Evolutionary conservation across 208 protist genomes (phyloP), one percentile per base, ranked within the genome.

Genomic region (Vickermania ingenoplastis): DNA sequence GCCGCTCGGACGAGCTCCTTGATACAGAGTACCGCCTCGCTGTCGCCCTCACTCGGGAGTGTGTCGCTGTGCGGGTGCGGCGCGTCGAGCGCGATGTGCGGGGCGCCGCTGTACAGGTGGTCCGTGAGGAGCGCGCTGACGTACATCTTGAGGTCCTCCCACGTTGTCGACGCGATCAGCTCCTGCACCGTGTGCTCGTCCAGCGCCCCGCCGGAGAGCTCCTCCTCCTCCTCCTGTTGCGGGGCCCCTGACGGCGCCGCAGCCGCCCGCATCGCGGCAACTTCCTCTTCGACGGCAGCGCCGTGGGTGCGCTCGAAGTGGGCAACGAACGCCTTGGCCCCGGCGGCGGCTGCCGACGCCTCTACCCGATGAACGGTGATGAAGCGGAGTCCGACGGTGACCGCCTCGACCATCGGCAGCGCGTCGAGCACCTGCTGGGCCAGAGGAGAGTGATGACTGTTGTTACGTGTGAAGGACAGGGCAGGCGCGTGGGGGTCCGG

Each of bases 371-470:
- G 69, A 53, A 95, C 85, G 22, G 88, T 95, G 48, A 95, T 72
- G 61, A 95, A 95, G 31, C 61, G 54, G 4, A 24, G 21, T 3
- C 84, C 85, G 26, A 95, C 71, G 0, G 88, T 92, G 14, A 95
- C 88, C 67, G 92, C 88, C 75, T 95, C 81, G 48, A 95, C 81
- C 84, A 92, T 92, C 5, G 88, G 88, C 41, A 95, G 64, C 17
- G 72, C 67, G 17, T 70, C 54, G 23, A 95, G 68, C 49, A 95
- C 53, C 0, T 72, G 56, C 31, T 80, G 73, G 11, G 88, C 88
- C n/a, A 95, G 66, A 1, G 88, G 77, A 1, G 81, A 90, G 53
- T 91, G 80, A 58, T 88, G 80, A 45, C 71, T 79, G 68, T 90
- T 94, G 13, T 68, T 65, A 45, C 80, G 70, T 14, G 84, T 91